Percentiles rank a stretch among this genome's conserved stretches.
Conservation (phyloP, 495 filamentous ascomycete genomes). For the Hyaloscypha variabilis region DNA sequence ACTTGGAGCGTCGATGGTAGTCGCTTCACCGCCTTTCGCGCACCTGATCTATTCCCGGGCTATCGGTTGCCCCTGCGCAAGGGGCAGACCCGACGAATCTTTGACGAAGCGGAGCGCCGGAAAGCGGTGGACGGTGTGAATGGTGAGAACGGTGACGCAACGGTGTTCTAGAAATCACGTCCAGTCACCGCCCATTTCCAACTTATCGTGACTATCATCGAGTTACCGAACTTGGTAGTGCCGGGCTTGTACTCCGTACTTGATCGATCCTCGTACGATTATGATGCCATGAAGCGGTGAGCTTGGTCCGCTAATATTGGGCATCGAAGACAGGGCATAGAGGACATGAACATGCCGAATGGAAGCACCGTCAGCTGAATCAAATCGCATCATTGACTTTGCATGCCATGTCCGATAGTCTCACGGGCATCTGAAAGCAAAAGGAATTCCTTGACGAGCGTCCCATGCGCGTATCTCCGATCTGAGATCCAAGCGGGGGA, state of each 20-base stretch:
- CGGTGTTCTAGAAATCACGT: background rate
- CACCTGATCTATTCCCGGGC: background rate
- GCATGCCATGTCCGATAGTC: too few species aligned
- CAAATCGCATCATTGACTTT: background rate
- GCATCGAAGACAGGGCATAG: background rate
- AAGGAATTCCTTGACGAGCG: background rate
- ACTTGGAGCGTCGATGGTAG: background rate
- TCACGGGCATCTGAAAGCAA: background rate
- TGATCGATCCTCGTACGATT: background rate
- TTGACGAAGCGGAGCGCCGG: background rate
- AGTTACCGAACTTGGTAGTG: background rate
- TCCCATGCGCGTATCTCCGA: background rate
- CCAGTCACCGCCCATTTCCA: background rate
- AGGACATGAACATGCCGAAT: background rate
- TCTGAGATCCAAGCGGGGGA: background rate
- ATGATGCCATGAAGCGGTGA: background rate
- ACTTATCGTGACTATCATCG: background rate
- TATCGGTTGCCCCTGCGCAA: background rate
- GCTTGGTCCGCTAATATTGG: background rate
- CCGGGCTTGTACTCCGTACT: background rate
- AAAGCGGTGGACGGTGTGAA: background rate
- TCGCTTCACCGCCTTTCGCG: background rate
- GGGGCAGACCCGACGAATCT: slow-evolving; percentile 6
- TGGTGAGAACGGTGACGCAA: background rate
- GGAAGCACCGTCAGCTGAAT: background rate